Conservation (phyloP, 2,329 filamentous ascomycete genomes). For the Ramularia endophylla region DNA sequence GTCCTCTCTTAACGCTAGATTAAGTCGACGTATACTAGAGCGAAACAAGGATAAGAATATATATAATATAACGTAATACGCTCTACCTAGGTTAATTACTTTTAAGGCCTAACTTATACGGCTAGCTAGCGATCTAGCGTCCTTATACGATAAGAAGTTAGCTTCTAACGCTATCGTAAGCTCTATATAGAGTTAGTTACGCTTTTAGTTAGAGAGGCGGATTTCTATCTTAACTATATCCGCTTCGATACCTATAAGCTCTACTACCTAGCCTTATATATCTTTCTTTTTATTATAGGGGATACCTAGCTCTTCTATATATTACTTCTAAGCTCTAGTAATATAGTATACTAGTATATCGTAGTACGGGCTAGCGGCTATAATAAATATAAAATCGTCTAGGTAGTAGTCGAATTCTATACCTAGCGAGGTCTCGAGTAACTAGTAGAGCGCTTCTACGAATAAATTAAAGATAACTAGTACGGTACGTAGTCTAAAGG, state of each 20-base stretch:
- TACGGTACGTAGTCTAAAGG: constrained; percentile 1
- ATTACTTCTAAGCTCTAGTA: not conserved
- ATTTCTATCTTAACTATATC: not conserved
- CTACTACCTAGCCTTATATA: not conserved
- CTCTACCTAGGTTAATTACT: not conserved
- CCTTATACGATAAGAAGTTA: no score
- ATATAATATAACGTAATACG: not conserved
- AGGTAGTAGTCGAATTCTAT: not conserved
- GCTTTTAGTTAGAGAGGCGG: not conserved
- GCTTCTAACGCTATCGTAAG: no score
- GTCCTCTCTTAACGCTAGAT: not conserved
- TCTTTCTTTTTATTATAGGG: constrained; percentile 1
- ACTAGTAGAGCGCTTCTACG: constrained; percentile 1
- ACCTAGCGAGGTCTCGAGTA: not conserved
- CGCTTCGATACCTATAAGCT: not conserved
- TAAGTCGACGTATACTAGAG: no score
- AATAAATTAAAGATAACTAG: constrained; percentile 3
- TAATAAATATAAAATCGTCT: constrained; percentile 5
- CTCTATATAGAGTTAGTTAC: no score
- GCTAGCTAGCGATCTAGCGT: no score
- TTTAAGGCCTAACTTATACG: not conserved
- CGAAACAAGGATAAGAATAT: not conserved
- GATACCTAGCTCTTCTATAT: not conserved
- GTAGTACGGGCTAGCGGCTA: no score
- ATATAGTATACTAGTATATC: not conserved